phyloP scores from a whole-genome alignment of 345 rosid species.

The Barbarea vulgaris region DNA sequence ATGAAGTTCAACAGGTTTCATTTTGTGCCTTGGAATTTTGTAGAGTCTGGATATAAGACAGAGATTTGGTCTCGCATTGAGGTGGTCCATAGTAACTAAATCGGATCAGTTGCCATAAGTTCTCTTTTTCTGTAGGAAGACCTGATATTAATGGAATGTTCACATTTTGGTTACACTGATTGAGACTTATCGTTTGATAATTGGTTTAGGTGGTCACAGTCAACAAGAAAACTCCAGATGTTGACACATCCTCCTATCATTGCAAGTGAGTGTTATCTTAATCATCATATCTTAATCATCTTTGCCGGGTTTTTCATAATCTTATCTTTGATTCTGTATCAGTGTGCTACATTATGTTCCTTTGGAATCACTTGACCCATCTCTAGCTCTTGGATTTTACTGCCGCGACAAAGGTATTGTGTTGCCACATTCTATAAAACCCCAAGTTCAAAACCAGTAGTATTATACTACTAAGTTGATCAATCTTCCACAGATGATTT shows the following conservation, averaged over 20 bases:
- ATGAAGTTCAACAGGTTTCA: slow-evolving; percentile 67
- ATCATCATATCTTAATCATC: neutral
- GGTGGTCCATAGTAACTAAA: neutral
- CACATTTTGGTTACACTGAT: neutral
- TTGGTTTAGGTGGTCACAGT: slow-evolving; percentile 58
- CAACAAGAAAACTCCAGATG: slow-evolving; percentile 54
- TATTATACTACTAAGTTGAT: too few species aligned
- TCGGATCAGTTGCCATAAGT: neutral
- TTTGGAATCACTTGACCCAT: slow-evolving; percentile 78
- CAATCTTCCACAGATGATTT: slow-evolving; percentile 67
- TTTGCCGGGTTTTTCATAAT: neutral
- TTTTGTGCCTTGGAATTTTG: neutral
- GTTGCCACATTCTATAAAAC: neutral
- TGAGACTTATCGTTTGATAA: slow-evolving; percentile 12
- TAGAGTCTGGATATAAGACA: neutral
- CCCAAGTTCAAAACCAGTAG: neutral
- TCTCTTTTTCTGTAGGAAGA: neutral
- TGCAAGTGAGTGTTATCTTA: slow-evolving; percentile 56
- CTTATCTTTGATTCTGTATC: slow-evolving; percentile 30
- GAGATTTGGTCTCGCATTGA: neutral
- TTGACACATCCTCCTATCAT: slow-evolving; percentile 88
- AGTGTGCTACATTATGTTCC: slow-evolving; percentile 66
- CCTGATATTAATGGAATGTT: neutral
- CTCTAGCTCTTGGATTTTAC: slow-evolving; percentile 89
- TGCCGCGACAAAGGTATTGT: slow-evolving; percentile 71